Conservation (phyloP, 495 filamentous ascomycete genomes). For the Talaromyces borbonicus region DNA sequence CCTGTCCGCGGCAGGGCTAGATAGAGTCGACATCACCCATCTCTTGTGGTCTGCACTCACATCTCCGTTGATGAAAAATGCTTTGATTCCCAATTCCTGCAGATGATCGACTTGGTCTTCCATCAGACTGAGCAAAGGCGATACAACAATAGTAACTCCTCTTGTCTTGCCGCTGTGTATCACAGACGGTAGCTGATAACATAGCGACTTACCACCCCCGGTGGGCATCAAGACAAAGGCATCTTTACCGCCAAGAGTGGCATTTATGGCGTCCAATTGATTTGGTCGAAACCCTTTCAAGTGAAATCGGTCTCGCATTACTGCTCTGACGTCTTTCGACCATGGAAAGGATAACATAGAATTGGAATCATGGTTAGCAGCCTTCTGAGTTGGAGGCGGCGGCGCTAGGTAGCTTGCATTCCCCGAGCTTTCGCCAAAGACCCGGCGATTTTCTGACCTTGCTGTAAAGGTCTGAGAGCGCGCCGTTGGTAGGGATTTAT, state of each 20-base stretch:
- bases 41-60: slow-evolving; percentile 42
- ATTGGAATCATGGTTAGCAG: slow-evolving; percentile 26
- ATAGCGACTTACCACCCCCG: slow-evolving; percentile 91
- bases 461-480: slow-evolving; percentile 19
- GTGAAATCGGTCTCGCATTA: slow-evolving; percentile 68
- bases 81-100: slow-evolving; percentile 60
- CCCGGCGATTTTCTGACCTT: slow-evolving; percentile 23
- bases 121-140: slow-evolving; percentile 93
- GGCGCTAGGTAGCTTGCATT: slow-evolving; percentile 29
- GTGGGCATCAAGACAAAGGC: slow-evolving; percentile 96
- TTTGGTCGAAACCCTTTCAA: slow-evolving; percentile 80
- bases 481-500: slow-evolving; percentile 44
- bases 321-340: slow-evolving; percentile 75
- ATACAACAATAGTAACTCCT: slow-evolving; percentile 87
- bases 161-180: slow-evolving; percentile 69
- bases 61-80: slow-evolving; percentile 71
- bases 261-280: slow-evolving; percentile 92
- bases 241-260: slow-evolving; percentile 77
- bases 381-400: slow-evolving; percentile 15
- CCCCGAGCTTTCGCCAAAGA: slow-evolving; percentile 47
- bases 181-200: slow-evolving; percentile 89
- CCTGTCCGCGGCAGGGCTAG: slow-evolving; percentile 52
- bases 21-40: slow-evolving; percentile 50
- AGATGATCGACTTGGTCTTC: slow-evolving; percentile 87
- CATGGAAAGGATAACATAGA: slow-evolving; percentile 51